phyloP scores from a whole-genome alignment of 2,329 filamentous ascomycete genomes.

The Botrytis squamosa region DNA sequence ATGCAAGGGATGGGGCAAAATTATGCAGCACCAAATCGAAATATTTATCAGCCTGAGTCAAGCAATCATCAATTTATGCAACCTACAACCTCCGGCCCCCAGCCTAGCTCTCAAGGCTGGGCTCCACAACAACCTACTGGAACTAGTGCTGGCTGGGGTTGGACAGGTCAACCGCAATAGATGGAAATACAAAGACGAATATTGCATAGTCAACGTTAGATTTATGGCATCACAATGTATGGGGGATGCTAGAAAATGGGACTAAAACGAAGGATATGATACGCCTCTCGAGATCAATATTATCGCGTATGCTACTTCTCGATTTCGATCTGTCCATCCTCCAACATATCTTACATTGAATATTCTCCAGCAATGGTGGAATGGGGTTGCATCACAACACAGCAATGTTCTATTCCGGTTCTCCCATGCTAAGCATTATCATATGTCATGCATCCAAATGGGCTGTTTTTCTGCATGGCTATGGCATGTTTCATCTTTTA shows the following conservation, averaged over 20 bases:
- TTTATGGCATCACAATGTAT: slow-evolving; percentile 28
- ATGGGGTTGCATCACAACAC: not conserved
- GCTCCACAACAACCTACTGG: slow-evolving; percentile 36
- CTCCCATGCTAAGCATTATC: not conserved
- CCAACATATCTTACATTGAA: not conserved
- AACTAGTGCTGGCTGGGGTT: slow-evolving; percentile 36
- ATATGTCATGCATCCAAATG: not conserved
- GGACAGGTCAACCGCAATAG: slow-evolving; percentile 36
- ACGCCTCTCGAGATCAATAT: not conserved
- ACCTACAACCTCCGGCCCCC: slow-evolving; percentile 47
- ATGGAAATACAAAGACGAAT: not conserved
- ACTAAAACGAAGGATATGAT: too few species aligned
- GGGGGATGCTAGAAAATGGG: not conserved
- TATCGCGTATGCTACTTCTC: not conserved
- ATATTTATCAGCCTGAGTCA: slow-evolving; percentile 60
- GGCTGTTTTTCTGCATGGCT: slow-evolving; percentile 1
- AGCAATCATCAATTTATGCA: slow-evolving; percentile 68
- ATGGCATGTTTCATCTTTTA: not conserved
- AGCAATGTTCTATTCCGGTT: not conserved
- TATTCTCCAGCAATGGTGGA: not conserved
- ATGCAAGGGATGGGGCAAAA: slow-evolving; percentile 61
- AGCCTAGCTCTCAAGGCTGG: slow-evolving; percentile 38
- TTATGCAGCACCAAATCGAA: slow-evolving; percentile 53
- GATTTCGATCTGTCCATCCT: not conserved
- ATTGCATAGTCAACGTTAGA: slow-evolving; percentile 30